Conservation (phyloP, 2,329 filamentous ascomycete species). For the Scedosporium dehoogii region DNA sequence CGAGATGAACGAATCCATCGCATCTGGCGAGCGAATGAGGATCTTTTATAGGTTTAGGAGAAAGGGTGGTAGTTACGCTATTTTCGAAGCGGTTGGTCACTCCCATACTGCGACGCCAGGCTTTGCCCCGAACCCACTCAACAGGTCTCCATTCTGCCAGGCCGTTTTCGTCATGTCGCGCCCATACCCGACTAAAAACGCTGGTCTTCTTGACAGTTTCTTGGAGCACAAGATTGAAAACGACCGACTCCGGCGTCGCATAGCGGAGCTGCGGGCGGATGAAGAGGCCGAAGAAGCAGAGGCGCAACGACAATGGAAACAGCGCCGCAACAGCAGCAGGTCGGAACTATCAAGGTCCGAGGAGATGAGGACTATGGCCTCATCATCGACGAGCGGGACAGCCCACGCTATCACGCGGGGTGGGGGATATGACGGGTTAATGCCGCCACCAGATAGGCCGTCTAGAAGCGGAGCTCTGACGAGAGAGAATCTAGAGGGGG, state of each 20-base stretch:
- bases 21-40: slow-evolving; percentile 66
- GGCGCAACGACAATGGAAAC: slow-evolving; percentile 49
- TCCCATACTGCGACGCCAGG: slow-evolving; percentile 71
- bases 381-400: slow-evolving; percentile 16
- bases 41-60: slow-evolving; percentile 81
- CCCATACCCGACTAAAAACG: slow-evolving; percentile 82
- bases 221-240: slow-evolving; percentile 97
- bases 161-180: slow-evolving; percentile 92
- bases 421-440: slow-evolving; percentile 32
- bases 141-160: slow-evolving; percentile 63
- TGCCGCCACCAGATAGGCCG: slow-evolving; percentile 58
- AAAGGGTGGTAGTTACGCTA: slow-evolving; percentile 60
- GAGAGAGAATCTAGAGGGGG: slow-evolving; percentile 69
- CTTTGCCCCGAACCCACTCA: slow-evolving; percentile 51
- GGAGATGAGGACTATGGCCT: slow-evolving; percentile 22
- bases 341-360: slow-evolving; percentile 45
- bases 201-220: slow-evolving; percentile 78
- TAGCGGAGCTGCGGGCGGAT: slow-evolving; percentile 75
- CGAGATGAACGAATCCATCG: slow-evolving; percentile 83
- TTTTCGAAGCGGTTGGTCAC: slow-evolving; percentile 89
- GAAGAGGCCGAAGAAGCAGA: slow-evolving; percentile 71
- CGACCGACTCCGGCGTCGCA: slow-evolving; percentile 72
- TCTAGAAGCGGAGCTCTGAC: slow-evolving; percentile 61
- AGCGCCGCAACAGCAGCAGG: slow-evolving; percentile 42
- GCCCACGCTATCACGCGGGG: slow-evolving; percentile 20